Base-by-base conservation (phyloP, 2,329 filamentous ascomycete species). In the Didymella keratinophila region DNA sequence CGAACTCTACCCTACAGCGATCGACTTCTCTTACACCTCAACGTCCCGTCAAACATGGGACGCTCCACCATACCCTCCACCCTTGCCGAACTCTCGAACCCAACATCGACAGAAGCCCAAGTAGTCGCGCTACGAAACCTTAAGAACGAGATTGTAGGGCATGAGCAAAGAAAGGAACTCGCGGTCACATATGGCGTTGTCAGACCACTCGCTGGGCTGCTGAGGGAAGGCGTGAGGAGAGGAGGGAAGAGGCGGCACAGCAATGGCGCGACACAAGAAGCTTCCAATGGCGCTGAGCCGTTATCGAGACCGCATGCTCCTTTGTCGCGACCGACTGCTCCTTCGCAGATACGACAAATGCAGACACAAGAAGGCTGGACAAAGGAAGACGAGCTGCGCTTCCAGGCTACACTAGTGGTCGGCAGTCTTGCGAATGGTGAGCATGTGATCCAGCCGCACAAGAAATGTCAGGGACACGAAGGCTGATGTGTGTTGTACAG, bases 81-180 rank as follows among this genome's bases (percentile, higher is more conserved):
- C 52, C 71, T 79, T 60, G 60, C 65, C 32, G 77, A 78, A 69
- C 74, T 79, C 25, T 70, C 71, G 34, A 74, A 71, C 42, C 75
- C 77, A n/a, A 72, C 67, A 32, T 69, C 70, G 11, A 68, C 71
- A 34, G 70, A 76, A 48, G 72, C 76, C n/a, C 79, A 81, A 60
- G 71, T 81, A 39, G 79, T 82, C 25, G 85, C 88, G 48, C 82
- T 97, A 43, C 87, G 88, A 64, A 82, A 83, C 41, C 80, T 99
- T 28, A 98, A 97, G 81, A 95, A 97, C 76, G 90, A 95, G 63
- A 85, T 96, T 46, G 87, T 97, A 60, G 95, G 95, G 23, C 92
- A 98, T 76, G 84, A 90, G 32, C 88, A 94, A 76, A 89, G 89
- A 75, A 99, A 99, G 78, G 89, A 94, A 77, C 78, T 86, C 56